Conservation (phyloP, 495 filamentous ascomycete genomes). For the Aspergillus affinis region DNA sequence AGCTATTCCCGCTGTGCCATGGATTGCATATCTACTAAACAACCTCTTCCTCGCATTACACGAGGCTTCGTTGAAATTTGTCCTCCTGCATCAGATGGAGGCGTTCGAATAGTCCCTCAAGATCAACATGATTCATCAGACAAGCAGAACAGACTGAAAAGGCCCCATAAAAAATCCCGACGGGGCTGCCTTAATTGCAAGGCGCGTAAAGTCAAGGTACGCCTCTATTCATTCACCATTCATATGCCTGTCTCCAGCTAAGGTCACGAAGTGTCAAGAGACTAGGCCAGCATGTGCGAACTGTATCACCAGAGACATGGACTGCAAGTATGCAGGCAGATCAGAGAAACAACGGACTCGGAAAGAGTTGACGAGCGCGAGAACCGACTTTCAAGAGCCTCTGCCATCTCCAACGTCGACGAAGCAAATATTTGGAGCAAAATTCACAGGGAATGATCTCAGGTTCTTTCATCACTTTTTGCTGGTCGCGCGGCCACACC, state of each 20-base stretch:
- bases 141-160: slow-evolving; percentile 7
- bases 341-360: slow-evolving; percentile 15
- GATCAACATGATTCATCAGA: background rate
- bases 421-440: slow-evolving; percentile 19
- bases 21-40: background rate
- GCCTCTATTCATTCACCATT: background rate
- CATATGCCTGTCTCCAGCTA: background rate
- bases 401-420: background rate
- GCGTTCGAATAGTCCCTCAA: background rate
- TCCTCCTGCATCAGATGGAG: background rate
- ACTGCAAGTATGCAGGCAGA: slow-evolving; percentile 56
- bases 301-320: slow-evolving; percentile 55
- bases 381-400: background rate
- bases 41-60: background rate
- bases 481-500: slow-evolving; percentile 54
- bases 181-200: slow-evolving; percentile 68
- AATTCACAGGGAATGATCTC: slow-evolving; percentile 56
- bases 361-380: background rate
- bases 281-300: slow-evolving; percentile 56
- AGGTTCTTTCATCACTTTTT: slow-evolving; percentile 65
- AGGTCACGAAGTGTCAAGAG: slow-evolving; percentile 49
- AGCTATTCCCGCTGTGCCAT: background rate
- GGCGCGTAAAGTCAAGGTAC: slow-evolving; percentile 56
- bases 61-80: background rate
- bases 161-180: slow-evolving; percentile 59